Evolutionary conservation across 2,329 filamentous ascomycete species (phyloP).

Genomic region (Fusarium musae): DNA sequence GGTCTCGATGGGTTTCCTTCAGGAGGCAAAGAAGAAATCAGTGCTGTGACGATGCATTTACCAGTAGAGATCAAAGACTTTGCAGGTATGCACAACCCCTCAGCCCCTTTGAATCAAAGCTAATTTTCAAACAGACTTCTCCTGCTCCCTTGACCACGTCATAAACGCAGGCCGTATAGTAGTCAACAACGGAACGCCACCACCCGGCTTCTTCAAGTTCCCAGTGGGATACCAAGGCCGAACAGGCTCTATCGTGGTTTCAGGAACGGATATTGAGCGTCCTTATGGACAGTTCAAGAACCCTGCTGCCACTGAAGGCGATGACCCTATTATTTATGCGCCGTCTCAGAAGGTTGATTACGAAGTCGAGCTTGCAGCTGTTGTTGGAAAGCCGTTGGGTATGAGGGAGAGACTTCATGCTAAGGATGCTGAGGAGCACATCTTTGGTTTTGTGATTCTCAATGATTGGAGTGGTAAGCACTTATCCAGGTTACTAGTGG

Average conservation of each 20-base stretch:
- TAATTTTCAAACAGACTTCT: constrained; percentile 58
- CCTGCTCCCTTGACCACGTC: constrained; percentile 63
- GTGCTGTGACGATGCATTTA: constrained; percentile 56
- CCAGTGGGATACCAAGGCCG: constrained; percentile 66
- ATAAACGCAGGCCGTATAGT: constrained; percentile 60
- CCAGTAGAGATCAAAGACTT: constrained; percentile 67
- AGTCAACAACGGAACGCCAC: constrained; percentile 51
- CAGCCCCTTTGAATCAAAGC: accelerated
- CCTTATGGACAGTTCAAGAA: constrained; percentile 58
- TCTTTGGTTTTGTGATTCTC: constrained; percentile 70
- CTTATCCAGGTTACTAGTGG: too few relatives aligned
- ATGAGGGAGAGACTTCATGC: constrained; percentile 52
- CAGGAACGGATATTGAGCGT: constrained; percentile 58
- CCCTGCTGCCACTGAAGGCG: not conserved
- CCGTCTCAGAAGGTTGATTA: constrained; percentile 53
- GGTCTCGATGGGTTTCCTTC: constrained; percentile 9
- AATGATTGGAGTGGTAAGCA: constrained; percentile 69
- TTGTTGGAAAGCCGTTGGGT: constrained; percentile 55
- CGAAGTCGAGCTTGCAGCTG: constrained; percentile 57
- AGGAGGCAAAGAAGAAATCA: constrained; percentile 22
- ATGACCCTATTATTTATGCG: constrained; percentile 38
- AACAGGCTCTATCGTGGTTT: constrained; percentile 62
- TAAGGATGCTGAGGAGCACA: constrained; percentile 65
- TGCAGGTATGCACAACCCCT: constrained; percentile 40
- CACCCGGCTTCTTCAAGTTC: constrained; percentile 60